A percentile compares a stretch with the other conserved stretches of the same genome.
phyloP scores from a whole-genome alignment of 176 grass and related monocot species.

The Echinochloa phyllopogon region DNA sequence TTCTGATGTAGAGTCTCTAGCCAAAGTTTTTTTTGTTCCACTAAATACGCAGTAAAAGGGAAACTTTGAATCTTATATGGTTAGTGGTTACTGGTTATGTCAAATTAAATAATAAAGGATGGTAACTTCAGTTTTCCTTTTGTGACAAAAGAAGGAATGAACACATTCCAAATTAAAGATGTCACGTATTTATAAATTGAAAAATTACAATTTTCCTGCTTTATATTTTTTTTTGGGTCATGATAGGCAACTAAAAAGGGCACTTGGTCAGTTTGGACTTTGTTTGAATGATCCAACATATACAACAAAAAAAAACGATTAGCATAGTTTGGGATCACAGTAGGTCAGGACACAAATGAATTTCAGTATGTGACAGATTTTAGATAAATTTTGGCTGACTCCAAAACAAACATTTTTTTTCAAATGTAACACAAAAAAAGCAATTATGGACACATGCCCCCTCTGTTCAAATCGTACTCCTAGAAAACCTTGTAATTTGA shows the following conservation, averaged over 20 bases:
- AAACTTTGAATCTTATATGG: not conserved
- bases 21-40: not conserved
- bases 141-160: not conserved
- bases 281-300: not conserved
- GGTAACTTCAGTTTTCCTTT: not conserved
- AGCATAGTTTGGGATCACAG: too few relatives aligned
- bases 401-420: too few relatives aligned
- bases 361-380: too few relatives aligned
- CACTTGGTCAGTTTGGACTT: not conserved
- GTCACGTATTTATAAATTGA: not conserved
- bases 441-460: too few relatives aligned
- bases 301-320: not conserved
- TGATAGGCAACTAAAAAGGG: not conserved
- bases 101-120: not conserved
- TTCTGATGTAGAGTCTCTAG: not conserved
- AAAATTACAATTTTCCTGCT: not conserved
- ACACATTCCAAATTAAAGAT: not conserved
- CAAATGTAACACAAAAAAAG: too few relatives aligned
- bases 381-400: too few relatives aligned
- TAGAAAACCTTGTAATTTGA: too few relatives aligned
- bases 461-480: too few relatives aligned
- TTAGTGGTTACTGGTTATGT: not conserved
- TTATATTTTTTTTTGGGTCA: too few relatives aligned
- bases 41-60: not conserved
- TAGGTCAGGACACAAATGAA: too few relatives aligned